Evolutionary conservation across 2,329 filamentous ascomycete genomes (phyloP), one percentile per base, ranked within the genome.

Genomic region (Botrytis paeoniae): DNA sequence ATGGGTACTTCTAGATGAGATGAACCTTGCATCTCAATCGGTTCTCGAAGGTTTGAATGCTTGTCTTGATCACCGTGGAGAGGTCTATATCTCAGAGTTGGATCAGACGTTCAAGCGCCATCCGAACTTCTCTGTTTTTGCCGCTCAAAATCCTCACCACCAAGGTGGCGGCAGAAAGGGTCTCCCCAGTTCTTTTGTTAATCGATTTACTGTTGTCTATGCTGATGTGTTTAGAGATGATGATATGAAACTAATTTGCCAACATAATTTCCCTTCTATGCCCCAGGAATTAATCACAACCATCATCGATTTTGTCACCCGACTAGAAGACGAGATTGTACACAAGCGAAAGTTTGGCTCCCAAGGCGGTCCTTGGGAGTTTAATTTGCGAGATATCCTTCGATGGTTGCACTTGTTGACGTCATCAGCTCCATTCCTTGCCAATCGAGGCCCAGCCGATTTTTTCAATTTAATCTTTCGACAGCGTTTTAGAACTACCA

Each of bases 1-100:
- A 78, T 99, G 96, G 96, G 96, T 99, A 18, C 85, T 99, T 41
- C 87, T 99, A 0, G 96, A 99, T 80, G 96, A 99, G 84, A 99
- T 99, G 96, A 99, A 99, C 79, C 84, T 99, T 75, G 96, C 97
- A 1, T 98, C 95, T 0, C 96, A 99, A 81, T 97, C 95, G 7
- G 95, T 99, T 2, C 88, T 99, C 1, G 96, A 99, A 83, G 97
- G 96, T 75, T 85, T 99, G 45, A 99, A 99, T 78, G 95, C 96
- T 35, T 98, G 96, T 84, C 87, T 99, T 43, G 96, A 99, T 82
- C 97, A 99, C 81, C 91, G 97, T 82, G 95, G 96, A 73, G 93
- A 98, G 81, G 93, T 97, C 0, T 99, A 98, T 80, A 91, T 99
- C 74, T 94, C 96, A 0, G 97, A 99, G 80, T 87, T 99, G 20